Conservation (phyloP, 2,329 filamentous ascomycete genomes). For the Sporothrix luriei region DNA sequence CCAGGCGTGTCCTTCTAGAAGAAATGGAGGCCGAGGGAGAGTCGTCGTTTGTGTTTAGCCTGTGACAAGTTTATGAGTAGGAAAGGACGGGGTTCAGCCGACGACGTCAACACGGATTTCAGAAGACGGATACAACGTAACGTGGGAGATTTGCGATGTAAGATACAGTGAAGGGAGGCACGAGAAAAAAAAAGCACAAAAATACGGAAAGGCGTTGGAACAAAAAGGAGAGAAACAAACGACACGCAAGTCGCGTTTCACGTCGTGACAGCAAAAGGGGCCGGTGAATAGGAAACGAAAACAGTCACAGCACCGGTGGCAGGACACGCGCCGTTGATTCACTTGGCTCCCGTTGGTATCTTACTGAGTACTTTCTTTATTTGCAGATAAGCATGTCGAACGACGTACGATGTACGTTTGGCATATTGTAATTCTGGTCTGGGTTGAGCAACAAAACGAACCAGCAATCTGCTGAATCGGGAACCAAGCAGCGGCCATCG, state of each 20-base stretch:
- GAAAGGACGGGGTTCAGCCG: neutral
- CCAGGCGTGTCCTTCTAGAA: constrained; percentile 8
- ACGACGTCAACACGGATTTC: neutral
- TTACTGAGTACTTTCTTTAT: too few species aligned
- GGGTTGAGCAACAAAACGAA: constrained; percentile 16
- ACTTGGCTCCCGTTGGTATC: too few species aligned
- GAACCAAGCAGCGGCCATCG: constrained; percentile 8
- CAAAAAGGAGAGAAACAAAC: neutral
- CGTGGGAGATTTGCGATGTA: too few species aligned
- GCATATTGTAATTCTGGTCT: too few species aligned
- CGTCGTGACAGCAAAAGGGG: constrained; percentile 12
- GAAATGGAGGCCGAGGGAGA: neutral
- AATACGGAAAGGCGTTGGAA: neutral
- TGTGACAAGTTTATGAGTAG: neutral
- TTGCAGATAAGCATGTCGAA: too few species aligned
- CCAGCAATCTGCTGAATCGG: neutral
- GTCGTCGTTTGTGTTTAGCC: neutral
- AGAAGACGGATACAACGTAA: neutral
- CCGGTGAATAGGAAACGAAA: constrained; percentile 20
- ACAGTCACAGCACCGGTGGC: constrained; percentile 7
- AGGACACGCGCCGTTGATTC: neutral
- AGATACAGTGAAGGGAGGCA: neutral
- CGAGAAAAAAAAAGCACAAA: neutral
- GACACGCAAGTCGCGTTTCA: constrained; percentile 26
- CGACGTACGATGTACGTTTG: too few species aligned